phyloP scores from a whole-genome alignment of 768 basidiomycete species.

The Podaxis sp. region DNA sequence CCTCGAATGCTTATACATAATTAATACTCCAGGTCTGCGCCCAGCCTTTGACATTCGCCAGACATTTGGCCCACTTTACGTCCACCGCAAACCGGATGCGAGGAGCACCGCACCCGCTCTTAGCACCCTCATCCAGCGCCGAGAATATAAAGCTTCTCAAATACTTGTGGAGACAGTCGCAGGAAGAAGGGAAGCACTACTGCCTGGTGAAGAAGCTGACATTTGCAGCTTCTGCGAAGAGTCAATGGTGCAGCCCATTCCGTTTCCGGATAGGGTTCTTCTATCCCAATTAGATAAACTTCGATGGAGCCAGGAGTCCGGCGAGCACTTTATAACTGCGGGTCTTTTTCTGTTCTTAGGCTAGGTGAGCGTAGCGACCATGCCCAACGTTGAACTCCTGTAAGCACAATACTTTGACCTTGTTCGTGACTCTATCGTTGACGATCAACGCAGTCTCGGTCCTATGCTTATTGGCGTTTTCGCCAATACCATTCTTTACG shows the following conservation, averaged over 20 bases:
- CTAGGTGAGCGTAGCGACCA: background rate
- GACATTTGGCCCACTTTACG: background rate
- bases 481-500: conserved; percentile 45
- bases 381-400: conserved; percentile 9
- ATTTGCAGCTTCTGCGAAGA: background rate
- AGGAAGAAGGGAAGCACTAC: background rate
- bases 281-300: background rate
- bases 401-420: background rate
- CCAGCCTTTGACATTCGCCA: background rate
- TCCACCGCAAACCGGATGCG: background rate
- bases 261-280: background rate
- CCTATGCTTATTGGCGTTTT: conserved; percentile 46
- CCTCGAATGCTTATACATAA: background rate
- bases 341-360: background rate
- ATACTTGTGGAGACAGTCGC: background rate
- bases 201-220: background rate
- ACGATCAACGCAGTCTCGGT: conserved; percentile 32
- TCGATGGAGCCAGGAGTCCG: background rate
- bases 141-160: background rate
- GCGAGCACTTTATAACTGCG: background rate
- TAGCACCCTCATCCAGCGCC: background rate
- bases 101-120: background rate
- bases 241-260: background rate
- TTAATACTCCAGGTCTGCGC: background rate
- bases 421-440: background rate